Conservation (phyloP, 78 protist genomes). For the Dictyostelium firmibasis region DNA sequence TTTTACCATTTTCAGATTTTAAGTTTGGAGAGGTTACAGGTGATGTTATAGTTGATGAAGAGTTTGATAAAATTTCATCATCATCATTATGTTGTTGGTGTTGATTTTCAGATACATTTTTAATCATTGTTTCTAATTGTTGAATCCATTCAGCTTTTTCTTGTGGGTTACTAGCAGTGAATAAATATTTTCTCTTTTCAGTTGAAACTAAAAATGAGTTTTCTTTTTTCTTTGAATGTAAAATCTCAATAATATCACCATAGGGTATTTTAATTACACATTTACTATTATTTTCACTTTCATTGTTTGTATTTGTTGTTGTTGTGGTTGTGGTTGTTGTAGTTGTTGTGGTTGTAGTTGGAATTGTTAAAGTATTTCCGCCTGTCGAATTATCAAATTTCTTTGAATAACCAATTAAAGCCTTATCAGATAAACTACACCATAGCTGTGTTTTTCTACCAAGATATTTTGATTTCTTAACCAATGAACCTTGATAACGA, state of each 20-base stretch:
- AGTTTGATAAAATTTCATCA: background rate
- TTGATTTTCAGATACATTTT: background rate
- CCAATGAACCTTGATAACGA: conserved; percentile 19
- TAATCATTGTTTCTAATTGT: conserved; percentile 1
- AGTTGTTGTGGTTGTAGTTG: background rate
- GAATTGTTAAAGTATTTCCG: background rate
- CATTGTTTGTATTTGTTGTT: background rate
- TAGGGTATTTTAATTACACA: background rate
- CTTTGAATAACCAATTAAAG: background rate
- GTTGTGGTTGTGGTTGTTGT: background rate
- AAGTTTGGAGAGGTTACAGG: background rate
- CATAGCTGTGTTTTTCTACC: conserved; percentile 14
- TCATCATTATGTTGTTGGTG: background rate
- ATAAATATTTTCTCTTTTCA: conserved; percentile 35
- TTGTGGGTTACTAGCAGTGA: background rate
- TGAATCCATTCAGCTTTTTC: conserved; percentile 55
- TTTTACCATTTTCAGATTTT: conserved; percentile 1
- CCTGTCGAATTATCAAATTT: background rate
- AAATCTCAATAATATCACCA: background rate
- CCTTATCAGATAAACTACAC: background rate
- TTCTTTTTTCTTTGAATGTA: conserved; percentile 29
- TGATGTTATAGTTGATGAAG: background rate
- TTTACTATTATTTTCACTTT: background rate
- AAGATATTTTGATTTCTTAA: conserved; percentile 50
- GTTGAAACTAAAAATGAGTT: conserved; percentile 9